These are phyloP conservation scores for Fragilaria crotonensis DNA, from an alignment of 108 stramenopile species.

Conservation along the genomic window DNA sequence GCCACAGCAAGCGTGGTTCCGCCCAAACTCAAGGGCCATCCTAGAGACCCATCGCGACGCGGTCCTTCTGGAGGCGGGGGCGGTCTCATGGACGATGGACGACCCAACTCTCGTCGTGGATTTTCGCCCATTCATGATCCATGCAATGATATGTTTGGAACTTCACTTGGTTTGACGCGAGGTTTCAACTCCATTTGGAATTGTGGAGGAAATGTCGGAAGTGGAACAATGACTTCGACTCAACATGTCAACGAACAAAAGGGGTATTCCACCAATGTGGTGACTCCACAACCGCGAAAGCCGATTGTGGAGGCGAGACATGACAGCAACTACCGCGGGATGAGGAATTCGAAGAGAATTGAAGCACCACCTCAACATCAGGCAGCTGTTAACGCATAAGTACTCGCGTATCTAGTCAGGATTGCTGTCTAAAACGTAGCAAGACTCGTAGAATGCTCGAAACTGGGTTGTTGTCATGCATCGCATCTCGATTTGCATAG, in stretches of 20 bases:
- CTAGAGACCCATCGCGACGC: constrained; percentile 50
- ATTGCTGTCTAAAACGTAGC: too few species aligned
- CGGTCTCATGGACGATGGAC: constrained; percentile 3
- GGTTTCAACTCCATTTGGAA: constrained; percentile 75
- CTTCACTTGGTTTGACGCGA: constrained; percentile 48
- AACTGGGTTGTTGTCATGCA: too few species aligned
- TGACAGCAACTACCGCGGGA: background rate
- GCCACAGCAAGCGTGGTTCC: constrained; percentile 27
- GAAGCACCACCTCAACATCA: background rate
- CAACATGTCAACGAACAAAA: background rate
- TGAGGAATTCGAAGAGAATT: background rate
- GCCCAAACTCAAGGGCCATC: constrained; percentile 65
- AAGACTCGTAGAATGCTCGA: too few species aligned
- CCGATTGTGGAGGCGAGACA: background rate
- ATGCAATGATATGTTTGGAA: constrained; percentile 15
- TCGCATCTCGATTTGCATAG: too few species aligned
- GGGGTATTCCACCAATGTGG: background rate
- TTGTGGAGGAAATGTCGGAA: constrained; percentile 49
- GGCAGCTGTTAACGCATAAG: too few species aligned
- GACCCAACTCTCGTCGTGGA: constrained; percentile 2
- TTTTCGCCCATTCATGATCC: background rate
- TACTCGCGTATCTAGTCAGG: too few species aligned
- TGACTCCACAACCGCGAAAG: background rate
- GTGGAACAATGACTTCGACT: background rate
- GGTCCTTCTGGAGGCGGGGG: constrained; percentile 36